These are phyloP conservation scores for Gossypium rotundifolium DNA, from an alignment of 345 rosid species.

Conservation along the genomic window DNA sequence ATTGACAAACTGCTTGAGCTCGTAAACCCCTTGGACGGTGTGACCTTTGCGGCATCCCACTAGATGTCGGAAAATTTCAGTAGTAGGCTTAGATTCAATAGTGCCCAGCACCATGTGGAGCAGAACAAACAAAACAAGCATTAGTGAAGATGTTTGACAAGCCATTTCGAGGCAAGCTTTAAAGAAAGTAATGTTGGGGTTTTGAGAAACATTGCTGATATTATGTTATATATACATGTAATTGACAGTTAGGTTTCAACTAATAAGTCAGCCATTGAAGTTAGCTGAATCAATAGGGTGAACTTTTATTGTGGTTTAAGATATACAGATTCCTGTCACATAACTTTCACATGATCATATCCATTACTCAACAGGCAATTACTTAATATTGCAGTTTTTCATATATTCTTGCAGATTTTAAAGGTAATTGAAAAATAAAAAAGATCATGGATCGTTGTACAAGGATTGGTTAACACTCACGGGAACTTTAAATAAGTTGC, in stretches of 20 bases:
- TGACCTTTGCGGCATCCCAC: conserved; percentile 13
- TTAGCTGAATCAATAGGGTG: background rate
- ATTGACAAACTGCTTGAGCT: conserved; percentile 9
- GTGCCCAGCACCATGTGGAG: background rate
- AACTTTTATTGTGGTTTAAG: background rate
- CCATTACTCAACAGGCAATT: background rate
- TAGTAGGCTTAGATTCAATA: background rate
- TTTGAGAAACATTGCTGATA: background rate
- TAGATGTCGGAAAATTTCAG: background rate
- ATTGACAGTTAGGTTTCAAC: background rate
- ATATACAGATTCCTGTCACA: background rate
- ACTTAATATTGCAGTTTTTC: background rate
- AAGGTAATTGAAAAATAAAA: background rate
- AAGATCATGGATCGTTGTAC: background rate
- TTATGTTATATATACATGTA: background rate
- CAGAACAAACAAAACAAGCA: background rate
- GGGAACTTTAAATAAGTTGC: background rate
- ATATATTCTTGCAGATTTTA: background rate
- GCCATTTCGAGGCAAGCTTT: conserved; percentile 1
- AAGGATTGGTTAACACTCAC: background rate
- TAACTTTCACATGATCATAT: background rate
- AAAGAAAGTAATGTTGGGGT: too few relatives aligned
- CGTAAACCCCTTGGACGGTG: background rate
- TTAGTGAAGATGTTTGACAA: background rate
- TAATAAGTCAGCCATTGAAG: background rate